Evolutionary conservation across 805 yeast genomes (phyloP).

Genomic region (Grigorovia jiainica): DNA sequence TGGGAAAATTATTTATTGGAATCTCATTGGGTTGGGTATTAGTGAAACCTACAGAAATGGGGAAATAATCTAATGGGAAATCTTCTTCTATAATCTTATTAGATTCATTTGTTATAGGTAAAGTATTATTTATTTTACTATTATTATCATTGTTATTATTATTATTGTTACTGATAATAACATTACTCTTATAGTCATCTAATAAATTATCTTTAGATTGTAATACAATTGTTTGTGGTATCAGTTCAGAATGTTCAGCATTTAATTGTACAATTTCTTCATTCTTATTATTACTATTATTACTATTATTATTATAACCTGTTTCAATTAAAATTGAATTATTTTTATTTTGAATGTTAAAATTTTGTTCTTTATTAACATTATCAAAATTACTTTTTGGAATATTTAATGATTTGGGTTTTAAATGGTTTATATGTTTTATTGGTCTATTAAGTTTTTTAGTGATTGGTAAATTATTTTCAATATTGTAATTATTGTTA

Average conservation of each 20-base stretch:
- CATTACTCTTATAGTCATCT: no score
- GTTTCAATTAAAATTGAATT: background rate
- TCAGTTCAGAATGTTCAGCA: background rate
- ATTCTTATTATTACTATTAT: background rate
- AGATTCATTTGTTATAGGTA: background rate
- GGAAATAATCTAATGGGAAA: conserved; percentile 63
- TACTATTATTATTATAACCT: background rate
- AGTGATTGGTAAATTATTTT: no score
- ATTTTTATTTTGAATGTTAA: no score
- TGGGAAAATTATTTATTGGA: background rate
- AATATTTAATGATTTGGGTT: background rate
- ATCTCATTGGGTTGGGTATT: background rate
- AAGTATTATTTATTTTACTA: background rate
- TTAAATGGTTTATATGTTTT: background rate
- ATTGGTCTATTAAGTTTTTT: no score
- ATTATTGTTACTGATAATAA: background rate
- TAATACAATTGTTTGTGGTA: background rate
- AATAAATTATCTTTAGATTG: background rate
- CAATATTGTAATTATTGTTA: no score
- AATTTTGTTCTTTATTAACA: background rate
- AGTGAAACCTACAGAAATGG: conserved; percentile 30
- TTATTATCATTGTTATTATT: background rate
- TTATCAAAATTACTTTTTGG: background rate
- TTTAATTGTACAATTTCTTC: background rate
- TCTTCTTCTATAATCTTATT: conserved; percentile 42